Base-by-base conservation (phyloP, 2,329 filamentous ascomycete species). In the Cercospora canescens region DNA sequence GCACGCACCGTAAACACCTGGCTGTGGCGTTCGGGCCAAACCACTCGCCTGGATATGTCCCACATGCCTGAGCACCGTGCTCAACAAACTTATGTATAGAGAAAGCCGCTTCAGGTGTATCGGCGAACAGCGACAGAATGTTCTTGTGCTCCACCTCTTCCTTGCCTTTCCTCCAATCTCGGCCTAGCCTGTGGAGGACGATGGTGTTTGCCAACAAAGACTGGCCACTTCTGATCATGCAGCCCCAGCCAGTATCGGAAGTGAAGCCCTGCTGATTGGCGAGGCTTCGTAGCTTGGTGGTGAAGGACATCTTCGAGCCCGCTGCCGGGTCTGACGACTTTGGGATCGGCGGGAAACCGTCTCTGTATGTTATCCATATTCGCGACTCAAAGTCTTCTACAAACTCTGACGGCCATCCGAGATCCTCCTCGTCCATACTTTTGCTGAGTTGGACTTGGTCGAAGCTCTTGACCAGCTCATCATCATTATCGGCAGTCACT, bases 21-120 rank as follows among this genome's bases (percentile, higher is more conserved):
- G 95, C 94, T 9, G 95, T 96, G 6, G 95, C 95, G 18, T 93
- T 97, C n/a, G 95, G 95, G 0, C 95, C 95, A 80, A 99, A 99
- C 95, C 95, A 99, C 80, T 98, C 93, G 39, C 95, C 95, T 0
- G 95, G 95, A 75, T 96, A 92, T 79, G 97, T 98, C 4, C 93
- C 94, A 78, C 95, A 99, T 2, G 91, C 90, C 37, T 86, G 84
- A 26, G 93, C 93, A 18, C 95, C 95, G 73, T 97, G 91, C 61
- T 89, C 85, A 37, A 99, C 95, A 75, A 99, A 99, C 68, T 90
- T 92, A 75, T 99, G 95, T 72, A 99, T 93, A 1, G 94, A 98
- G 76, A 96, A 98, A 0, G 93, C 92, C 3, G 95, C 93, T 70
- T 85, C 86, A 2, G 92, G 88, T 68, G 94, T 89, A 74, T 99